These are phyloP conservation scores for Pulveroboletus sp. DNA, from an alignment of 768 basidiomycete species.

Conservation along the genomic window DNA sequence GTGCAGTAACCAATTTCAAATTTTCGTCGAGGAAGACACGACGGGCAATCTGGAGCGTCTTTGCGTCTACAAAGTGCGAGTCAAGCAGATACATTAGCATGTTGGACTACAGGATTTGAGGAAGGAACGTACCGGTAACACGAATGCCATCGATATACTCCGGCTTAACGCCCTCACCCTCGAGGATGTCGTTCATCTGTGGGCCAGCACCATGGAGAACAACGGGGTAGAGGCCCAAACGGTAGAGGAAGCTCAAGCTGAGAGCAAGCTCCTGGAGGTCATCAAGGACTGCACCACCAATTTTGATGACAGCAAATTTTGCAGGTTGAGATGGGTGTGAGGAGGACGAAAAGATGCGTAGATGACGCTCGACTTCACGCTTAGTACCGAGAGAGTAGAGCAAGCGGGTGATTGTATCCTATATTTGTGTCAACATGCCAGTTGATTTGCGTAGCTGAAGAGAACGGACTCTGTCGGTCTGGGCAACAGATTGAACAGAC, in stretches of 20 bases:
- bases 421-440: not conserved
- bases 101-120: not conserved
- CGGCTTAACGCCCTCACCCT: constrained; percentile 87
- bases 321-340: constrained; percentile 86
- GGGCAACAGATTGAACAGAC: constrained; percentile 57
- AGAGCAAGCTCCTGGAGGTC: constrained; percentile 91
- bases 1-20: constrained; percentile 85
- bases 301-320: constrained; percentile 96
- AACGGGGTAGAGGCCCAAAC: constrained; percentile 96
- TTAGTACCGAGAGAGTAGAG: constrained; percentile 96
- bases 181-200: constrained; percentile 90
- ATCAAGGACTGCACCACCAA: constrained; percentile 93
- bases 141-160: constrained; percentile 98
- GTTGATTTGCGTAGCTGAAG: not conserved
- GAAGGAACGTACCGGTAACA: constrained; percentile 69
- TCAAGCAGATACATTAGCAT: not conserved
- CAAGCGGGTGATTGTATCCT: constrained; percentile 97
- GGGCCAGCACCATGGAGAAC: constrained; percentile 96
- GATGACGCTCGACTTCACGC: constrained; percentile 96
- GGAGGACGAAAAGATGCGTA: constrained; percentile 95
- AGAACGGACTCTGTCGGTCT: constrained; percentile 65
- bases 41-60: constrained; percentile 91
- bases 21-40: constrained; percentile 98
- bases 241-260: constrained; percentile 93
- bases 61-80: constrained; percentile 57